These are phyloP conservation scores for Fraxinus baroniana DNA, from an alignment of 305 asterid species.

Conservation along the genomic window DNA sequence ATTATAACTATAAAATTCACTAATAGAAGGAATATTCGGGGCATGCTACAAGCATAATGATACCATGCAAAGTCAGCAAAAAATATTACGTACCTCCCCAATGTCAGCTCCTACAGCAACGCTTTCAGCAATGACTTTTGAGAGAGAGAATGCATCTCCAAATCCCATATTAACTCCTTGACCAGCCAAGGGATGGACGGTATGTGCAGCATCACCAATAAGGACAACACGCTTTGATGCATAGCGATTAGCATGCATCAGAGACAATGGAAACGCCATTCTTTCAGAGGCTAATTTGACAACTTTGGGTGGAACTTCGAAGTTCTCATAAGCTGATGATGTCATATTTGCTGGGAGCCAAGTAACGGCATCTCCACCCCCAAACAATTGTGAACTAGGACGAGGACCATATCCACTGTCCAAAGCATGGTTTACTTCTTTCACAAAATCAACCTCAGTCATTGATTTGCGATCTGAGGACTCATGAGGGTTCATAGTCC, in stretches of 20 bases:
- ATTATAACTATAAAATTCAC: neutral
- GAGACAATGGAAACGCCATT: constrained; percentile 88
- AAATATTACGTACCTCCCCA: constrained; percentile 68
- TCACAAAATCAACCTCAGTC: constrained; percentile 62
- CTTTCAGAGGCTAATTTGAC: constrained; percentile 65
- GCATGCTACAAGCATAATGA: neutral
- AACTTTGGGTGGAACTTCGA: constrained; percentile 75
- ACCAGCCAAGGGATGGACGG: constrained; percentile 99
- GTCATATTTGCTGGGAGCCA: constrained; percentile 51
- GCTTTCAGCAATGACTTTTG: constrained; percentile 78
- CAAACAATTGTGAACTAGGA: constrained; percentile 52
- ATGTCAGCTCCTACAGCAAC: constrained; percentile 88
- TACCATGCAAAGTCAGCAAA: neutral
- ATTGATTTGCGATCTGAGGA: constrained; percentile 54
- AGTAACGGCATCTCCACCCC: constrained; percentile 42
- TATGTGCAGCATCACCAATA: constrained; percentile 95
- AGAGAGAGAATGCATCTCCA: constrained; percentile 72
- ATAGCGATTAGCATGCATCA: constrained; percentile 77
- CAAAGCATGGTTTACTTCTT: constrained; percentile 60
- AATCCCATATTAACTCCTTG: constrained; percentile 99
- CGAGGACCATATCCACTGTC: constrained; percentile 80
- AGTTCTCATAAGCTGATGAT: constrained; percentile 51
- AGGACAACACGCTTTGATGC: constrained; percentile 60
- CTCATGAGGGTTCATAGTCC: constrained; percentile 92
- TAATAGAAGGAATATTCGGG: neutral